These are phyloP conservation scores for Calycina marina DNA, from an alignment of 2,329 filamentous ascomycete species.

Conservation along the genomic window DNA sequence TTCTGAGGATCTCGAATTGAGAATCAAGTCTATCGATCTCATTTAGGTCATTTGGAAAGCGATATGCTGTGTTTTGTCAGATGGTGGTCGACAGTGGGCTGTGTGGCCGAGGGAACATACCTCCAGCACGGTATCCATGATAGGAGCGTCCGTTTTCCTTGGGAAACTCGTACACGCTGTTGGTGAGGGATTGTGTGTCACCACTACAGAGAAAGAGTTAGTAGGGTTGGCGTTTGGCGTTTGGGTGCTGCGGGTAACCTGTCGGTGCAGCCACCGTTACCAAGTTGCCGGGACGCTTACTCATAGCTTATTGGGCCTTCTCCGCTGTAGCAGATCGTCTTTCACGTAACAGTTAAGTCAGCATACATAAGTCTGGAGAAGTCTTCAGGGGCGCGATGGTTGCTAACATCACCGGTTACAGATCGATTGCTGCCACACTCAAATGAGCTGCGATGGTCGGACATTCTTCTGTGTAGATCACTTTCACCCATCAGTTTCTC, in stretches of 20 bases:
- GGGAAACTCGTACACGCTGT: conserved; percentile 8
- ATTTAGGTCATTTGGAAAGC: conserved; percentile 31
- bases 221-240: not conserved
- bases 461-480: too few species aligned
- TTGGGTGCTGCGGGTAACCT: not conserved
- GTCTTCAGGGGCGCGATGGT: too few species aligned
- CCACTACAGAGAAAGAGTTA: conserved; percentile 1
- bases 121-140: conserved; percentile 9
- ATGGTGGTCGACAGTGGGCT: not conserved
- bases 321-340: too few species aligned
- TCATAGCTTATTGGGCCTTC: conserved; percentile 10
- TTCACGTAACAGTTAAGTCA: too few species aligned
- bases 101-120: conserved; percentile 2
- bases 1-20: conserved; percentile 32
- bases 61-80: conserved; percentile 11
- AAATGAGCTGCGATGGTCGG: too few species aligned
- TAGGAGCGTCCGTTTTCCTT: conserved; percentile 12
- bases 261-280: conserved; percentile 7
- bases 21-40: conserved; percentile 35
- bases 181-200: conserved; percentile 7
- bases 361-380: too few species aligned
- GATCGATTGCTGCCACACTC: too few species aligned
- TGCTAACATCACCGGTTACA: too few species aligned
- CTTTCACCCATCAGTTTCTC: too few species aligned
- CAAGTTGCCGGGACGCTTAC: conserved; percentile 13